phyloP scores from a whole-genome alignment of 495 filamentous ascomycete genomes.

The Penicillium desertorum region DNA sequence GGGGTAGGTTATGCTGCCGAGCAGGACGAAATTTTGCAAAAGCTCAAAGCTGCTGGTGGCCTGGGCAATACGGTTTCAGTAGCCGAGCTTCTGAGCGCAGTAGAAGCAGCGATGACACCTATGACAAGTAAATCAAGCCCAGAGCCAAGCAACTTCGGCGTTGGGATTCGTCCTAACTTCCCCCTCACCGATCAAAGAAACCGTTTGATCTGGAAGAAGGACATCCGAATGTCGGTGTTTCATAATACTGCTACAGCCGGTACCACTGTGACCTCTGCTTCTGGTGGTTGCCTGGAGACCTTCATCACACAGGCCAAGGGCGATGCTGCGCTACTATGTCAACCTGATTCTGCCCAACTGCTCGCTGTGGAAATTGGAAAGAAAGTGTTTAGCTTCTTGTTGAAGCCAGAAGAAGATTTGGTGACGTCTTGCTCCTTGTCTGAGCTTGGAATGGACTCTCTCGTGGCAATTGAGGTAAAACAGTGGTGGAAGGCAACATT shows the following conservation, averaged over 20 bases:
- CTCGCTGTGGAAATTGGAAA: constrained; percentile 49
- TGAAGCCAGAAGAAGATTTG: constrained; percentile 27
- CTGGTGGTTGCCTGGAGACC: constrained; percentile 6
- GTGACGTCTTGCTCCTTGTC: constrained; percentile 38
- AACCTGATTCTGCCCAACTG: constrained; percentile 27
- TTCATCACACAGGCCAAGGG: constrained; percentile 17
- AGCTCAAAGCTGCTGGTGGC: background rate
- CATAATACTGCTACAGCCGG: constrained; percentile 18
- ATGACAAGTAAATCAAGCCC: background rate
- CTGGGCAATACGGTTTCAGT: background rate
- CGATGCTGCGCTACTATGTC: constrained; percentile 6
- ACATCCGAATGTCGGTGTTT: constrained; percentile 29
- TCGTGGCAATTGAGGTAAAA: constrained; percentile 47
- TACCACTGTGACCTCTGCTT: background rate
- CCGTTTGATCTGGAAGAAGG: constrained; percentile 25
- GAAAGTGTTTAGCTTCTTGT: constrained; percentile 31
- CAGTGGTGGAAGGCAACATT: constrained; percentile 39
- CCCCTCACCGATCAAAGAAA: constrained; percentile 14
- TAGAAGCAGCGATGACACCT: constrained; percentile 2
- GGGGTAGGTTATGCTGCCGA: constrained; percentile 37
- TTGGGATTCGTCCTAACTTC: constrained; percentile 10
- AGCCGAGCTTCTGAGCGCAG: background rate
- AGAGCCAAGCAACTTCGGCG: background rate
- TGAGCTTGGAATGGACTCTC: constrained; percentile 44
- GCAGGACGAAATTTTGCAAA: constrained; percentile 12